Percentiles rank a stretch among this genome's conserved stretches.
Conservation (phyloP, 169 alveolate species). For the Blepharisma undulans region DNA sequence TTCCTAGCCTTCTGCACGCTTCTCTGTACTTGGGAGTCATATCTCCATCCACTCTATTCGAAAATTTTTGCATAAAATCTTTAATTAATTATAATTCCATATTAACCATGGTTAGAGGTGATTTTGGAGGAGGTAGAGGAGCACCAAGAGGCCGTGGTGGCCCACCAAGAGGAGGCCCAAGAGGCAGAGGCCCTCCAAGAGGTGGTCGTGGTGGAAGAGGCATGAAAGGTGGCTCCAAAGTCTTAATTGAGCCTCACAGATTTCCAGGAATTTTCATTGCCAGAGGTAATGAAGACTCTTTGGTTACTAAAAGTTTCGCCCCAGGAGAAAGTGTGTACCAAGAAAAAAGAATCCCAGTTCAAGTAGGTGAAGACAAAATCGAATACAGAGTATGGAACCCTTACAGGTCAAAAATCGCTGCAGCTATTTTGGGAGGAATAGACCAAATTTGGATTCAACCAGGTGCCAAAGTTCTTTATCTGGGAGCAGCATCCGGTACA, state of each 20-base stretch:
- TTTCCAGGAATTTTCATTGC: constrained; percentile 96
- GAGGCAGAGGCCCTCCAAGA: constrained; percentile 43
- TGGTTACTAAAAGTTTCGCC: constrained; percentile 94
- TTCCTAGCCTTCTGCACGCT: constrained; percentile 57
- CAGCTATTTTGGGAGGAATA: constrained; percentile 97
- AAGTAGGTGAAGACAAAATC: constrained; percentile 90
- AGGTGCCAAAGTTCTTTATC: constrained; percentile 95
- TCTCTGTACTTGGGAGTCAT: constrained; percentile 12
- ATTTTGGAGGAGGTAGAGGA: constrained; percentile 20
- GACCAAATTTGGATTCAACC: constrained; percentile 96
- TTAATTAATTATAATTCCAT: not conserved
- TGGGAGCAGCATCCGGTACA: constrained; percentile 99
- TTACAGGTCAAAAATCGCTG: constrained; percentile 98
- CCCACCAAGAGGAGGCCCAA: constrained; percentile 37
- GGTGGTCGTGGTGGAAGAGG: constrained; percentile 75
- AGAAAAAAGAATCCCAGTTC: constrained; percentile 95
- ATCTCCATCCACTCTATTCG: not conserved
- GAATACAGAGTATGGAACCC: constrained; percentile 99
- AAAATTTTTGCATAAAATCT: not conserved
- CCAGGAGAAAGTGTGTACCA: constrained; percentile 99
- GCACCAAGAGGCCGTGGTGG: constrained; percentile 37
- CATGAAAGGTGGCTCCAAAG: constrained; percentile 89
- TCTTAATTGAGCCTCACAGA: constrained; percentile 94
- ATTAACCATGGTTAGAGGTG: constrained; percentile 24
- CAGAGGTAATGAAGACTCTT: constrained; percentile 96